phyloP scores from a whole-genome alignment of 345 rosid species.

The Hibiscus syriacus region DNA sequence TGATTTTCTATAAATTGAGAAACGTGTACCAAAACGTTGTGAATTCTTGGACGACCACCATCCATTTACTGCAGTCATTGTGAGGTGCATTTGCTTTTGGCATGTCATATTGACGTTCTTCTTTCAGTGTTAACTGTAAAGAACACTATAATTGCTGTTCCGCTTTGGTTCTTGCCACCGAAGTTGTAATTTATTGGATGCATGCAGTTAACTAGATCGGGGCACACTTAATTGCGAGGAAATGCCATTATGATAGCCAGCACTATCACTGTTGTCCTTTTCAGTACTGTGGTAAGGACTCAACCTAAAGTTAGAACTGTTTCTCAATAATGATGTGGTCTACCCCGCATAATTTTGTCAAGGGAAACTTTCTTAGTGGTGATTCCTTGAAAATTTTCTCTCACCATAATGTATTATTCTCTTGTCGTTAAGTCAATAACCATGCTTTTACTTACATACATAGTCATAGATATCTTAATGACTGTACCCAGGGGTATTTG shows the following conservation, averaged over 20 bases:
- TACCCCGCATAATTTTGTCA: too few relatives aligned
- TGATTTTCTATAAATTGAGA: not conserved
- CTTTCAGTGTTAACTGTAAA: not conserved
- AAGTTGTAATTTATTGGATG: not conserved
- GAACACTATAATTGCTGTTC: not conserved
- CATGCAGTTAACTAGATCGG: slow-evolving; percentile 68
- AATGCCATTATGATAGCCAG: slow-evolving; percentile 86
- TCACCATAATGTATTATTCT: too few relatives aligned
- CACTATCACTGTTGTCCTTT: slow-evolving; percentile 75
- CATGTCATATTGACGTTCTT: not conserved
- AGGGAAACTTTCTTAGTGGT: too few relatives aligned
- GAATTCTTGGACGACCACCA: not conserved
- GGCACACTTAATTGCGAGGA: slow-evolving; percentile 55
- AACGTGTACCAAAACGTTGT: not conserved
- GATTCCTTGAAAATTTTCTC: too few relatives aligned
- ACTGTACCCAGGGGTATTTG: too few relatives aligned
- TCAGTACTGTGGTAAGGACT: slow-evolving; percentile 67
- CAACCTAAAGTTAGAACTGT: not conserved
- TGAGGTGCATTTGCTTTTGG: not conserved
- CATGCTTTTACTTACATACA: too few relatives aligned
- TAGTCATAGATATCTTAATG: too few relatives aligned
- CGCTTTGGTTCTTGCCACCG: not conserved
- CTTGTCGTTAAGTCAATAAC: too few relatives aligned
- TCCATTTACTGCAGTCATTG: not conserved
- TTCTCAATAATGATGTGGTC: not conserved